phyloP scores from a whole-genome alignment of 176 grass and related monocot genomes.

The Eremochloa ophiuroides region DNA sequence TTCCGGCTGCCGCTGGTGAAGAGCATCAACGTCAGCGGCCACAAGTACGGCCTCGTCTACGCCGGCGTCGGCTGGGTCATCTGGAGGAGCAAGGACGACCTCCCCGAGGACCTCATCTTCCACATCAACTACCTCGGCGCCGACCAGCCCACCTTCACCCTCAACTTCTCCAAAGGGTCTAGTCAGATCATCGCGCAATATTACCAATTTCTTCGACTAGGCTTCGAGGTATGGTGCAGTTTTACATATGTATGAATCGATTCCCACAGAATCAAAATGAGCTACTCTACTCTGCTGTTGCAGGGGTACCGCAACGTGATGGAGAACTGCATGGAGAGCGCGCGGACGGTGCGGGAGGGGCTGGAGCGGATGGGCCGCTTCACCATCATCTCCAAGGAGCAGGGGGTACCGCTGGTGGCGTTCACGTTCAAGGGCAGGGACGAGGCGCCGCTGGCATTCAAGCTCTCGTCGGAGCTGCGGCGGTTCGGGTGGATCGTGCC shows the following conservation, averaged over 20 bases:
- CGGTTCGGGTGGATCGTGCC: conserved; percentile 84
- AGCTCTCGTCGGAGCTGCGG: conserved; percentile 45
- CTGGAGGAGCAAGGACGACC: conserved; percentile 68
- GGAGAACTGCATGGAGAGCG: conserved; percentile 89
- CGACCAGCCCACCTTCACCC: conserved; percentile 90
- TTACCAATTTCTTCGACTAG: conserved; percentile 82
- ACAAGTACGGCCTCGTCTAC: conserved; percentile 96
- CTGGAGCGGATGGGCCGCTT: conserved; percentile 51
- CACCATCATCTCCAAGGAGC: conserved; percentile 72
- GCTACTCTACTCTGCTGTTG: not conserved
- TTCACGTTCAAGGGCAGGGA: conserved; percentile 61
- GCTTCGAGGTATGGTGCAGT: too few species aligned
- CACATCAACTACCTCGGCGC: conserved; percentile 98
- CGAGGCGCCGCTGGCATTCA: conserved; percentile 42
- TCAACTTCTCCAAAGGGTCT: conserved; percentile 98
- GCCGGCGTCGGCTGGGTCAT: conserved; percentile 85
- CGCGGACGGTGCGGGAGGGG: conserved; percentile 44
- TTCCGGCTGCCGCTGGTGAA: conserved; percentile 82
- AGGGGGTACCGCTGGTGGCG: conserved; percentile 79
- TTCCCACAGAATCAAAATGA: too few species aligned
- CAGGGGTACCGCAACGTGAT: conserved; percentile 86
- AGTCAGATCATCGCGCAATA: conserved; percentile 95
- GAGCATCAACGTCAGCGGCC: conserved; percentile 92
- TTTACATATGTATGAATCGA: too few species aligned
- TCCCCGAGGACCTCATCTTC: conserved; percentile 88